Base-by-base conservation (phyloP, 2,329 filamentous ascomycete genomes). In the Diplocarpon rosae region DNA sequence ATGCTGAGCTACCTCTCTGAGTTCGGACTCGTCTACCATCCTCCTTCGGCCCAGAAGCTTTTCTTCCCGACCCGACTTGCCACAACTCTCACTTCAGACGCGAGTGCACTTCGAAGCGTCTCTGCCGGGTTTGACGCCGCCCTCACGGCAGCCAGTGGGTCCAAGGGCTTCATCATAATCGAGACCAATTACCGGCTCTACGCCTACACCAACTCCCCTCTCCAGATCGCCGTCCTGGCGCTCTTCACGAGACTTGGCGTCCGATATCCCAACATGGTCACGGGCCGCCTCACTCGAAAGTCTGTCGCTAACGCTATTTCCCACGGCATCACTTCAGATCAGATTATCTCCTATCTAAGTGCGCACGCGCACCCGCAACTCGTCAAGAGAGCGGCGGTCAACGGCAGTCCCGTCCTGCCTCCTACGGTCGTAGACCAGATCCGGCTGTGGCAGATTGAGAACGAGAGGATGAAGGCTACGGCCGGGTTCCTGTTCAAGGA, bases 141-240 rank as follows among this genome's bases (percentile, higher is more conserved):
- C 7, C 73, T 79, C 1, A 66, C 68, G n/a, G 62, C 57, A 37
- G 65, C 52, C 39, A 60, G 60, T 40, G 65, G 64, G 14, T 65
- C 70, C 51, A 80, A 80, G 57, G 89, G 89, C 51, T 92, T 87
- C 68, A 87, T 98, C 60, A 89, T 98, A 58, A 78, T 98, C 54
- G 92, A 98, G 69, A 98, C 92, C 8, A 98, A 98, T 67, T 96
- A 95, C 68, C 85, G 92, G 20, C 69, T 98, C 55, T 98, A 98
- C 68, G 92, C 92, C 28, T 98, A 98, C 68, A 96, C 93, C 6
- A 83, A 84, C 29, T 95, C 88, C 0, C 86, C 89, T 0, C 77
- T 98, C 1, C 90, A 95, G 64, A 98, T 96, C 52, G 87, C 88
- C 43, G 87, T 98, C 48, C 80, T 98, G 37, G 81, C 83, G 32